These are phyloP conservation scores for Hansfordia pulvinata DNA, from an alignment of 2,329 filamentous ascomycete species.

Conservation along the genomic window DNA sequence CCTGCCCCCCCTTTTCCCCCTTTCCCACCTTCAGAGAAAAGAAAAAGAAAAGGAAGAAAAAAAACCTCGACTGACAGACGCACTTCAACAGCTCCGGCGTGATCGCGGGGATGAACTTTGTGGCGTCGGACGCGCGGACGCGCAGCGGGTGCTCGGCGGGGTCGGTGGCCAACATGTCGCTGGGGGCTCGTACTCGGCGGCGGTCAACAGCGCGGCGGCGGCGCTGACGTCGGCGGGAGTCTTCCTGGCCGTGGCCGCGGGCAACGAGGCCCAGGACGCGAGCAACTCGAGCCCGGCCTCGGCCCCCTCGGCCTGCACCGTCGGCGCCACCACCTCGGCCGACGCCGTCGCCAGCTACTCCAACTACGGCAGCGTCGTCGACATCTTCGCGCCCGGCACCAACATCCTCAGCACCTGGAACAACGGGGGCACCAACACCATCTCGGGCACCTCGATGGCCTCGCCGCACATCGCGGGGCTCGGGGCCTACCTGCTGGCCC, in stretches of 20 bases:
- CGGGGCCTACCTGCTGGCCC: constrained; percentile 26
- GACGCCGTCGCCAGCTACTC: constrained; percentile 32
- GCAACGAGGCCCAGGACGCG: constrained; percentile 33
- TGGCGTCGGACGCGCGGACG: constrained; percentile 18
- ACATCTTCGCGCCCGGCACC: constrained; percentile 36
- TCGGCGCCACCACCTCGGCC: constrained; percentile 29
- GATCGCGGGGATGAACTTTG: constrained; percentile 29
- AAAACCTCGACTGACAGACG: too few relatives aligned
- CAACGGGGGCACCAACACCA: constrained; percentile 21
- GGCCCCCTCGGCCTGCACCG: constrained; percentile 33
- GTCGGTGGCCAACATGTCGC: constrained; percentile 41
- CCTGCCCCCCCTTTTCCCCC: too few relatives aligned
- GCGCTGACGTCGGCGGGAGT: constrained; percentile 29
- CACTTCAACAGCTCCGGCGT: constrained; percentile 20
- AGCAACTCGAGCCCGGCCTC: constrained; percentile 31
- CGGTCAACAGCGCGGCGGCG: constrained; percentile 36
- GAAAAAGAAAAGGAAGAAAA: too few relatives aligned
- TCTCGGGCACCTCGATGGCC: constrained; percentile 32
- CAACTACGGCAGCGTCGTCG: constrained; percentile 35
- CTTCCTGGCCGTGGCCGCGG: constrained; percentile 42
- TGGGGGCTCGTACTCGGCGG: constrained; percentile 31
- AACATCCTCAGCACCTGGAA: constrained; percentile 30
- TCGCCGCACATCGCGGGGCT: constrained; percentile 20
- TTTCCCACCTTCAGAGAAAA: too few relatives aligned
- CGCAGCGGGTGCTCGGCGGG: constrained; percentile 26